phyloP scores from a whole-genome alignment of 2,329 filamentous ascomycete genomes.

The Aspergillus puulaauensis region DNA sequence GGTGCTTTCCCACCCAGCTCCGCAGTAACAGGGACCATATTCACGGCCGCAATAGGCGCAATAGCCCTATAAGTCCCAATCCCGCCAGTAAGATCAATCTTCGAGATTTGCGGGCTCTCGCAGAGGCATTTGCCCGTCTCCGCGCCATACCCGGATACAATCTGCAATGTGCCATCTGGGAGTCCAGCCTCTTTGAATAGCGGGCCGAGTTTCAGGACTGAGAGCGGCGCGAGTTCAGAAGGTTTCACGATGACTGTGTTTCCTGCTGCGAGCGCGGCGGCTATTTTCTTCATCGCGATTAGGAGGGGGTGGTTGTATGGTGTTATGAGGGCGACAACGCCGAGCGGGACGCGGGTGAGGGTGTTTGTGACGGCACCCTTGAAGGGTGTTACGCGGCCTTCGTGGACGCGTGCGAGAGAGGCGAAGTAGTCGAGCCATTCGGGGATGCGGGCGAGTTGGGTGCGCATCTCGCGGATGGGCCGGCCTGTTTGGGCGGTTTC shows the following conservation, averaged over 20 bases:
- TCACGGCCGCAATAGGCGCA: conserved; percentile 30
- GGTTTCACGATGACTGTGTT: conserved; percentile 43
- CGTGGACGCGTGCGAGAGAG: conserved; percentile 64
- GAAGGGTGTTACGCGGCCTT: conserved; percentile 66
- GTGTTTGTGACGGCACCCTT: conserved; percentile 41
- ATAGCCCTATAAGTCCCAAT: conserved; percentile 34
- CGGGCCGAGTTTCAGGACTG: conserved; percentile 39
- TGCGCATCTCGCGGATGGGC: conserved; percentile 67
- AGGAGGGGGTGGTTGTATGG: conserved; percentile 41
- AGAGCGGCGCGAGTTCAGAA: conserved; percentile 45
- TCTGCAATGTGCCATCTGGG: conserved; percentile 44
- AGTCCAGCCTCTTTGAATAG: conserved; percentile 45
- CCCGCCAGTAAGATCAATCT: conserved; percentile 37
- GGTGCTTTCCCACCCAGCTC: conserved; percentile 41
- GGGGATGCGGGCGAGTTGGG: conserved; percentile 60
- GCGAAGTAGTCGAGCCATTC: conserved; percentile 72
- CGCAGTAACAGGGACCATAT: conserved; percentile 34
- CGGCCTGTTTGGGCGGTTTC: conserved; percentile 70
- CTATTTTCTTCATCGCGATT: conserved; percentile 41
- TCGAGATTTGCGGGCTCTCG: conserved; percentile 29
- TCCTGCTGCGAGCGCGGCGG: conserved; percentile 40
- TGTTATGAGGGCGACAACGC: conserved; percentile 41
- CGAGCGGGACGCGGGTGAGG: conserved; percentile 36
- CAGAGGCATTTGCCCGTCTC: conserved; percentile 42
- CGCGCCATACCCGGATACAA: conserved; percentile 54